Evolutionary conservation across 2,329 filamentous ascomycete species (phyloP).

Genomic region (Fonsecaea pugnacius): DNA sequence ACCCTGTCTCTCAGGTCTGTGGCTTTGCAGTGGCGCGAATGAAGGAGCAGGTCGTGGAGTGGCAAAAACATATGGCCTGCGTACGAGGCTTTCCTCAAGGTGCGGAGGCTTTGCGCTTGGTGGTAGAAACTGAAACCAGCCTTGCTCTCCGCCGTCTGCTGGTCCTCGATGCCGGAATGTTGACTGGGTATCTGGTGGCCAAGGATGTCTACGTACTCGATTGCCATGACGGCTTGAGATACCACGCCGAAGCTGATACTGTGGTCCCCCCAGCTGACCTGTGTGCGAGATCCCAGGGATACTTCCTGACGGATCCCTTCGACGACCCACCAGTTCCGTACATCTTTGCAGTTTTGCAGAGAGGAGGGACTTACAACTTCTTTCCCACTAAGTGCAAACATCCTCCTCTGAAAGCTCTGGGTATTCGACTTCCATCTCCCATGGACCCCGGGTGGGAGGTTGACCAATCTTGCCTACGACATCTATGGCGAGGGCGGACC

Average conservation of each 20-base stretch:
- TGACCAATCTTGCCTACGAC: conserved; percentile 21
- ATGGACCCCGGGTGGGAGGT: conserved; percentile 14
- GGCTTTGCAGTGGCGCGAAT: conserved; percentile 12
- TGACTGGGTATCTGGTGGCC: background rate
- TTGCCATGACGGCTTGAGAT: conserved; percentile 16
- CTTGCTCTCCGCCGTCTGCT: background rate
- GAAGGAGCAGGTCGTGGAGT: conserved; percentile 1
- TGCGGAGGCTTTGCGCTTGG: conserved; percentile 3
- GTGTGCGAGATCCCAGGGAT: background rate
- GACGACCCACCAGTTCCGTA: background rate
- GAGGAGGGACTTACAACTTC: background rate
- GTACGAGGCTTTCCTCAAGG: conserved; percentile 12
- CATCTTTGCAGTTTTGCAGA: too few species aligned
- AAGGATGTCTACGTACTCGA: conserved; percentile 11
- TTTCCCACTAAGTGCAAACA: conserved; percentile 14
- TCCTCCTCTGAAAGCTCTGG: conserved; percentile 14
- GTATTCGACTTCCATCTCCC: conserved; percentile 20
- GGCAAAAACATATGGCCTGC: conserved; percentile 1
- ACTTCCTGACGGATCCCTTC: conserved; percentile 18
- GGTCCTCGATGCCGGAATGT: background rate
- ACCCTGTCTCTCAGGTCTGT: conserved; percentile 22
- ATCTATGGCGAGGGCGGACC: conserved; percentile 23
- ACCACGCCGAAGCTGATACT: conserved; percentile 5
- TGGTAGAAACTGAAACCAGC: conserved; percentile 12
- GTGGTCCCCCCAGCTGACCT: conserved; percentile 18